Evolutionary conservation across 1,139 yeast genomes (phyloP), one percentile per base, ranked within the genome.

Genomic region (Saccharomyces hybrid): DNA sequence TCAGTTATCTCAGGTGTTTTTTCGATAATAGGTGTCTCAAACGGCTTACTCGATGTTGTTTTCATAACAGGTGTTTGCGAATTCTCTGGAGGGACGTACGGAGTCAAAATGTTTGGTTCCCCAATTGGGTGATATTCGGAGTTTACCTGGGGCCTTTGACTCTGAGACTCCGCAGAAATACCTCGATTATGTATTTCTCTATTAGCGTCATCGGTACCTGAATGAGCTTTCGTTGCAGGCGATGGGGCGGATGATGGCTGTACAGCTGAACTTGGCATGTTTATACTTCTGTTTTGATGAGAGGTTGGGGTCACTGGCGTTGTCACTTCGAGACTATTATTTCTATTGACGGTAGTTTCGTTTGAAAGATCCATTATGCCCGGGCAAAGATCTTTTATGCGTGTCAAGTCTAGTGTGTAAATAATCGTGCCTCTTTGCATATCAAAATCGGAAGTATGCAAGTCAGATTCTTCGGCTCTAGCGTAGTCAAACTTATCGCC

Each of bases 401-500:
- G 63, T 0, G 70, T 54, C 26, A 85, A 65, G 62, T 86, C 89
- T 62, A 86, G 77, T 57, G 82, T 83, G 62, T 80, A 84, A 50
- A 86, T 72, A 70, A 85, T 79, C 4, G 93, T 84, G 42, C 80
- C 79, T 54, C 72, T 74, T n/a, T 76, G 75, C 56, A 73, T 66
- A 52, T 78, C 81, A 42, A 79, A 80, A 52, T 77, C 76, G 46
- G 76, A 76, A 11, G 78, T 76, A 57, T 72, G 77, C 14, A 71
- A 61, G 44, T 74, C 70, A 49, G 67, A 67, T 44, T 80, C 83
- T 60, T 80, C 82, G 9, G 79, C 73, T 16, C 68, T 61, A 23
- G 73, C 71, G 59, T 70, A 82, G 64, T 83, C 88, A 61, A 83
- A 81, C 60, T 83, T 80, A 69, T 89, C 96, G 58, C 99, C 99